Conservation (phyloP, 2,329 filamentous ascomycete species). For the Nothopassalora personata region DNA sequence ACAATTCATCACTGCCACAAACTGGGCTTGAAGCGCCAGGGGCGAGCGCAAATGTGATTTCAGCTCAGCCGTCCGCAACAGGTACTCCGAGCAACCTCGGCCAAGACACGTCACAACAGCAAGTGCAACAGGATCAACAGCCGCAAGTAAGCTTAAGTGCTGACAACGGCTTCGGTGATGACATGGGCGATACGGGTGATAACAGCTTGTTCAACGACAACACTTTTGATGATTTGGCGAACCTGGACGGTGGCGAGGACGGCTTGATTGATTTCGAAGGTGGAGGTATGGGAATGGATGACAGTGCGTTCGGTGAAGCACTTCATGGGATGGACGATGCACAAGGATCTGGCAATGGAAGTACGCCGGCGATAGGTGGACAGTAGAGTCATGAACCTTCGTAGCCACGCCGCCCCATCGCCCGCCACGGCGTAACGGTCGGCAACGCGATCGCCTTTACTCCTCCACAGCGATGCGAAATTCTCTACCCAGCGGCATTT, state of each 20-base stretch:
- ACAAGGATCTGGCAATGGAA: slow-evolving; percentile 1
- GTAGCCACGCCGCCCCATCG: no score
- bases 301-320: slow-evolving; percentile 78
- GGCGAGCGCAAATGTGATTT: not conserved
- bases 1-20: not conserved
- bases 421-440: no score
- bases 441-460: no score
- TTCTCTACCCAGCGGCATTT: no score
- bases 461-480: no score
- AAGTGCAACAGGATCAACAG: not conserved
- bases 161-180: not conserved
- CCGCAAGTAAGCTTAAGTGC: not conserved
- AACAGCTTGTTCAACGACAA: slow-evolving; percentile 22
- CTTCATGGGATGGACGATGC: slow-evolving; percentile 57
- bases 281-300: slow-evolving; percentile 59
- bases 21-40: not conserved
- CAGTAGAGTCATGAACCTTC: not conserved
- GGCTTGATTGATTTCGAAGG: slow-evolving; percentile 37
- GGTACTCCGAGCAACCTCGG: not conserved
- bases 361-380: slow-evolving; percentile 5
- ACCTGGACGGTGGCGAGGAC: slow-evolving; percentile 53
- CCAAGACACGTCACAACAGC: not conserved
- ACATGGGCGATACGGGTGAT: slow-evolving; percentile 2
- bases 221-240: slow-evolving; percentile 37
- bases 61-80: not conserved